Percentiles rank a stretch among this genome's conserved stretches.
Conservation (phyloP, 805 yeast species). For the Monosporozyma aquatica region DNA sequence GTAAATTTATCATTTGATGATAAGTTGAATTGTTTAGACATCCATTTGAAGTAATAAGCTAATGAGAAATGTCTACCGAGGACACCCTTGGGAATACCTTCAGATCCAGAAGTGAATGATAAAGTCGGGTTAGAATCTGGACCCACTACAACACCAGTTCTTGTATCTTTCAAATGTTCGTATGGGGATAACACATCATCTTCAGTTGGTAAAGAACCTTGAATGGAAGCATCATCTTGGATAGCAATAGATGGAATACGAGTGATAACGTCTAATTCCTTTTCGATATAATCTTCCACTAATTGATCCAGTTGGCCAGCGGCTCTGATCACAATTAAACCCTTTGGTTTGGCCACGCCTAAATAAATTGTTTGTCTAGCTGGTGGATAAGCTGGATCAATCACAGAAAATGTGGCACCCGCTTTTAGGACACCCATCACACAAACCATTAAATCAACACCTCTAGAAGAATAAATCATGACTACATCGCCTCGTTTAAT, state of each 20-base stretch:
- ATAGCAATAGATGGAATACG: slow-evolving; percentile 71
- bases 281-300: slow-evolving; percentile 68
- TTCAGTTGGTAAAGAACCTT: slow-evolving; percentile 38
- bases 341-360: slow-evolving; percentile 88
- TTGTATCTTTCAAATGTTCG: slow-evolving; percentile 38
- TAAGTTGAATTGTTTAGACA: slow-evolving; percentile 77
- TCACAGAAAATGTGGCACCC: slow-evolving; percentile 96
- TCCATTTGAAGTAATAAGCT: slow-evolving; percentile 98
- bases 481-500: slow-evolving; percentile 88
- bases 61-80: slow-evolving; percentile 94
- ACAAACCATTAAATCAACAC: slow-evolving; percentile 93
- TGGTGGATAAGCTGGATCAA: slow-evolving; percentile 98
- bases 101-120: slow-evolving; percentile 95
- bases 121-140: slow-evolving; percentile 97
- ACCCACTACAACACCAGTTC: slow-evolving; percentile 88
- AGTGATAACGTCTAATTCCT: slow-evolving; percentile 64
- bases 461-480: slow-evolving; percentile 95
- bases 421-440: slow-evolving; percentile 98
- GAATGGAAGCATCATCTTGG: slow-evolving; percentile 62
- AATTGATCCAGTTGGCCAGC: slow-evolving; percentile 76
- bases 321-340: slow-evolving; percentile 78
- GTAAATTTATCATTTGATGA: slow-evolving; percentile 81
- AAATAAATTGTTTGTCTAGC: slow-evolving; percentile 92
- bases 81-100: slow-evolving; percentile 98
- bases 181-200: slow-evolving; percentile 44